A percentile compares a stretch with the other conserved stretches of the same genome.
Evolutionary conservation across 257 asterid species (phyloP).

Genomic region (Penstemon eatonii): DNA sequence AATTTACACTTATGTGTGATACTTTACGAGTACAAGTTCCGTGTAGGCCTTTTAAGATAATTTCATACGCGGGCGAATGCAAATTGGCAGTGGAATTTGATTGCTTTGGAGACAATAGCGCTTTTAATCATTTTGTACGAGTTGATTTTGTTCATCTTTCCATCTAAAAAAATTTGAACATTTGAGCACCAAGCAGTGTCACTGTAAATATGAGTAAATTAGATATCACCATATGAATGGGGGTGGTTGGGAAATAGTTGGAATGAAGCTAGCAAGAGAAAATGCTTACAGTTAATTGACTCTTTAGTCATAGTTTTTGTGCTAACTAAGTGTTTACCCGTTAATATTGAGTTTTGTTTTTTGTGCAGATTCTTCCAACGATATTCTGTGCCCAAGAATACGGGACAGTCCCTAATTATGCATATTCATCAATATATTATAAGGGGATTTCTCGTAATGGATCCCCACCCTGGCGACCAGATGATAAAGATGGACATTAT

Average conservation of each 20-base stretch:
- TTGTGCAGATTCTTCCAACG: conserved; percentile 70
- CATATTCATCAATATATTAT: conserved; percentile 73
- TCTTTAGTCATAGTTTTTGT: background rate
- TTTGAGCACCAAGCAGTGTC: background rate
- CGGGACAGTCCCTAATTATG: conserved; percentile 59
- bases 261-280: conserved; percentile 16
- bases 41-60: background rate
- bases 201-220: background rate
- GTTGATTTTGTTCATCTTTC: conserved; percentile 9
- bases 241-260: conserved; percentile 9
- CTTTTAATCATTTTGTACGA: background rate
- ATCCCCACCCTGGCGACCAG: conserved; percentile 86
- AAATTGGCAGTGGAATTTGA: conserved; percentile 3
- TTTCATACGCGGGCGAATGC: background rate
- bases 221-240: background rate
- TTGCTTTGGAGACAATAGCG: background rate
- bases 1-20: background rate
- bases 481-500: conserved; percentile 90
- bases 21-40: background rate
- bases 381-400: conserved; percentile 62
- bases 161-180: background rate
- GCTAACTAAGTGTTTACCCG: conserved; percentile 15
- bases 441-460: conserved; percentile 66
- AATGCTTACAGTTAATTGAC: background rate
- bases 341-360: conserved; percentile 32